These are phyloP conservation scores for Adansonia digitata DNA, from an alignment of 345 rosid genomes.

Conservation along the genomic window DNA sequence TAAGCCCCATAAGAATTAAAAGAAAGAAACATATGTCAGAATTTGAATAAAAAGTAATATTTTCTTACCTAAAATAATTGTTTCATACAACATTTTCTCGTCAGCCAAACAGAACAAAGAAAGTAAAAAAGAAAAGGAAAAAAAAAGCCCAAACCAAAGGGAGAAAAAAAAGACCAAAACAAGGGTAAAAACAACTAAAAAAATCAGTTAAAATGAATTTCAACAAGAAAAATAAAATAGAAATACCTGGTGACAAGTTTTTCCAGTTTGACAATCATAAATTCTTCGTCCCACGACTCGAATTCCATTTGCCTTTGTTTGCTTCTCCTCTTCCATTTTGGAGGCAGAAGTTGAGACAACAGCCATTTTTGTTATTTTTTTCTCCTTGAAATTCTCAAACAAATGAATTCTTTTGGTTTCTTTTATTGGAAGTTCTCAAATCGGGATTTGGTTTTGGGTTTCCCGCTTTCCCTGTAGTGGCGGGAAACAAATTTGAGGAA, in stretches of 20 bases:
- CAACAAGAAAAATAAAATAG: neutral
- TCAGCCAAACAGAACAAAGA: neutral
- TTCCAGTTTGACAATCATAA: slow-evolving; percentile 58
- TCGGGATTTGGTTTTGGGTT: neutral
- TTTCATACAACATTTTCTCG: neutral
- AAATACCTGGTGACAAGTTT: slow-evolving; percentile 70
- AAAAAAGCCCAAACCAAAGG: neutral
- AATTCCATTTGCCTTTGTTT: slow-evolving; percentile 40
- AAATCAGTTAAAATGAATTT: neutral
- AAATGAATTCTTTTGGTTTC: neutral
- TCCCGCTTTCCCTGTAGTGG: neutral
- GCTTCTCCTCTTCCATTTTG: slow-evolving; percentile 9
- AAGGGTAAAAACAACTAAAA: neutral
- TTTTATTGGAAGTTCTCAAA: neutral
- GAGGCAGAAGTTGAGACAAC: slow-evolving; percentile 2
- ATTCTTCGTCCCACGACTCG: slow-evolving; percentile 44
- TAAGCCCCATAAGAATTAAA: too few species aligned
- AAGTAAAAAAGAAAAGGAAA: too few species aligned
- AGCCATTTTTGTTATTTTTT: neutral
- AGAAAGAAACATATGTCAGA: neutral
- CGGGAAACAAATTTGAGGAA: slow-evolving; percentile 3
- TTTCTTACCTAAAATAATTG: neutral
- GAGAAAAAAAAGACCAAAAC: neutral
- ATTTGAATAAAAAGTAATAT: too few species aligned
- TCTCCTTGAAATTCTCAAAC: neutral